phyloP scores from a whole-genome alignment of 441 rosid species.

The Populus hybrid region DNA sequence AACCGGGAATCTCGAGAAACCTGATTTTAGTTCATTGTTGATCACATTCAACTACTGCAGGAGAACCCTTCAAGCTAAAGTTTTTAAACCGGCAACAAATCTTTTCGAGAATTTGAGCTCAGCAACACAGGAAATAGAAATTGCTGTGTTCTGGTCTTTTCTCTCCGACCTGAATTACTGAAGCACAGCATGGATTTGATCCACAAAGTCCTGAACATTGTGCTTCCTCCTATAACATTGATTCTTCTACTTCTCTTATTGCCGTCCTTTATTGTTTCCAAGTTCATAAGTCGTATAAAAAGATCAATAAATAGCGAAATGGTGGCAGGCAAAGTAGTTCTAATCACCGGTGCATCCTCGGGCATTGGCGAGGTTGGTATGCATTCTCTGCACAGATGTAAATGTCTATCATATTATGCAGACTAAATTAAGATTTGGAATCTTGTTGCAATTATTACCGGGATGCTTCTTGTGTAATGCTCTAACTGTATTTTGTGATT shows the following conservation, averaged over 20 bases:
- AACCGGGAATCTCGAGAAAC: no score
- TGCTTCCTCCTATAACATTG: neutral
- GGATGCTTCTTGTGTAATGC: neutral
- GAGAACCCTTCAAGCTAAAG: neutral
- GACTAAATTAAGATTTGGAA: neutral
- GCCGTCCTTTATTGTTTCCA: neutral
- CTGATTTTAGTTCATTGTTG: no score
- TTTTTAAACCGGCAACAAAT: neutral
- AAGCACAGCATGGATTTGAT: neutral
- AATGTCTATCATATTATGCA: neutral
- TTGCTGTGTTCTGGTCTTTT: neutral
- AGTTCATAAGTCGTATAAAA: neutral
- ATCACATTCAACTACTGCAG: neutral
- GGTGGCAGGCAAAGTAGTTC: constrained; percentile 28
- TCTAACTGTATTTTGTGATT: neutral
- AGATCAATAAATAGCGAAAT: constrained; percentile 2
- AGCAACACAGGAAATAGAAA: neutral
- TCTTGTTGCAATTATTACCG: neutral
- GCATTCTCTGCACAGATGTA: neutral
- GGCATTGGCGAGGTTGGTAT: constrained; percentile 37
- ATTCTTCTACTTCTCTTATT: neutral
- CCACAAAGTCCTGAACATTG: constrained; percentile 1
- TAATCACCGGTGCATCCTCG: constrained; percentile 34
- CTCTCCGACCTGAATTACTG: constrained; percentile 4
- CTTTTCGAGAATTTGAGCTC: neutral